A percentile compares a stretch with the other conserved stretches of the same genome.
Conservation (phyloP, 805 yeast species). For the Candida ponderosae region DNA sequence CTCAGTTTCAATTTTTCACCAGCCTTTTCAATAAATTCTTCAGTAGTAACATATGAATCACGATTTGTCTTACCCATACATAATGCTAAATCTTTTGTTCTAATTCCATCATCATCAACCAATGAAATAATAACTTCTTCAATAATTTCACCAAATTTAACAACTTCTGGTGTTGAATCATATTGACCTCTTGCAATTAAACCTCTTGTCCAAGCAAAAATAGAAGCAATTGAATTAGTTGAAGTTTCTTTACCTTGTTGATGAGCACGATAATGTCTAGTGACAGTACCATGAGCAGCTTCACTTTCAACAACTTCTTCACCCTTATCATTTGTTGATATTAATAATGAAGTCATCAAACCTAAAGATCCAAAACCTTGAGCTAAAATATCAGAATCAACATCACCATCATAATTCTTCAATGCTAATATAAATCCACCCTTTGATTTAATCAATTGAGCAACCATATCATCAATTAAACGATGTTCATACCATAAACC, state of each 20-base stretch:
- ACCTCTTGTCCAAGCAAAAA: conserved; percentile 96
- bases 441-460: conserved; percentile 92
- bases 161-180: conserved; percentile 81
- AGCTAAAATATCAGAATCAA: conserved; percentile 92
- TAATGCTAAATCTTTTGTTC: conserved; percentile 95
- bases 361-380: conserved; percentile 98
- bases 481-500: conserved; percentile 98
- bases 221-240: conserved; percentile 94
- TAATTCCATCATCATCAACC: conserved; percentile 73
- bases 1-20: conserved; percentile 46
- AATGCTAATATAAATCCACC: conserved; percentile 95
- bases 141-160: conserved; percentile 65
- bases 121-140: conserved; percentile 85
- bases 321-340: conserved; percentile 94
- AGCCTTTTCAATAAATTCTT: conserved; percentile 83
- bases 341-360: conserved; percentile 92
- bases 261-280: conserved; percentile 93
- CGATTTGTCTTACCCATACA: conserved; percentile 84
- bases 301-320: conserved; percentile 94
- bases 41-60: conserved; percentile 78
- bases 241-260: conserved; percentile 97
- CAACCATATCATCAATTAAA: conserved; percentile 96
- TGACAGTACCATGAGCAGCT: conserved; percentile 99
- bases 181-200: conserved; percentile 85
- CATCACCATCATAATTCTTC: conserved; percentile 98